Evolutionary conservation across 2,329 filamentous ascomycete species (phyloP), one percentile per base, ranked within the genome.

Genomic region (Colletotrichum noveboracense): DNA sequence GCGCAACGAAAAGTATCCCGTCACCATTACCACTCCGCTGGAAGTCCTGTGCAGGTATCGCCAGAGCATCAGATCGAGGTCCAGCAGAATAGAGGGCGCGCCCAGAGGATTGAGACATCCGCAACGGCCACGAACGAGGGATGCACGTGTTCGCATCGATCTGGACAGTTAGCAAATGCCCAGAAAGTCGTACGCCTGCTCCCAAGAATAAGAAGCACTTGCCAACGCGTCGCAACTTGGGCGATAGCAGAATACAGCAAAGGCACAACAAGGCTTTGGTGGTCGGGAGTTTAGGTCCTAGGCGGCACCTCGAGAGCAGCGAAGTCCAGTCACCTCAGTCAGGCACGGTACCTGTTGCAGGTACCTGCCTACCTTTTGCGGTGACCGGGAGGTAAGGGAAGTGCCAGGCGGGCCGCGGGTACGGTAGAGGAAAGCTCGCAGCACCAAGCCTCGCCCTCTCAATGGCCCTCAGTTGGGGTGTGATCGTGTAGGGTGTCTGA

Each of bases 11-110:
- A 62, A 24, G 56, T 58, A 73, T 73, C 55, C 69, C 70, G 64
- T 75, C 74, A 61, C 84, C 82, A 81, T 81, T 79, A 77, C 65
- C 66, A 65, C 78, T 30, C 77, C 75, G 78, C 80, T 80, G 77
- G 76, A 71, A 58, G 76, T 77, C 36, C 55, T 62, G 61, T 43
- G 61, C n/a, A 61, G 32, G 76, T 77, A 77, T 73, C 55, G 60
- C 65, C 73, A 66, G 69, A 77, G 76, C 76, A 76, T 62, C 65
- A 67, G 7, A 43, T 38, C 26, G 24, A 72, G 38, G 66, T 70
- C 21, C 66, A 66, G 55, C 71, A 36, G 36, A 24, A n/a, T 14
- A n/a, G 26, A 34, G 12, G n/a, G 18, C 48, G 70, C 43, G 24
- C 16, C 43, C n/a, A 28, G 12, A 16, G 28, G 30, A 26, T 30